phyloP scores from a whole-genome alignment of 2,329 filamentous ascomycete species.

The Hypoxylon sp. region DNA sequence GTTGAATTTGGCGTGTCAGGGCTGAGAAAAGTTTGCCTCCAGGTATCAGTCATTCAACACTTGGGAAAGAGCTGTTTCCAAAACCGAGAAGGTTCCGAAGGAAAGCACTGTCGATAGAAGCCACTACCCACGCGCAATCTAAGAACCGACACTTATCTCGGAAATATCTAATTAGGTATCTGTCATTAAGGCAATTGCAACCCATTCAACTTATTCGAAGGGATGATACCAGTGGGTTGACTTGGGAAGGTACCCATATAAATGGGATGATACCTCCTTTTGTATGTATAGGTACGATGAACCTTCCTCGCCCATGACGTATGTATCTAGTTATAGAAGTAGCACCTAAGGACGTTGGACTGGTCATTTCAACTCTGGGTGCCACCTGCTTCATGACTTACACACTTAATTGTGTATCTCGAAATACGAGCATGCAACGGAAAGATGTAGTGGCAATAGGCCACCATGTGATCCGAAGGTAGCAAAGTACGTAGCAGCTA shows the following conservation, averaged over 20 bases:
- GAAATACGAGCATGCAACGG: too few species aligned
- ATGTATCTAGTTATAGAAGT: background rate
- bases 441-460: background rate
- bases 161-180: background rate
- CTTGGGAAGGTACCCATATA: background rate
- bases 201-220: background rate
- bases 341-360: background rate
- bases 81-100: background rate
- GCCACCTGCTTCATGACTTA: background rate
- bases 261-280: background rate
- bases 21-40: background rate
- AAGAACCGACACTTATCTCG: background rate
- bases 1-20: background rate
- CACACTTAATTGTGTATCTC: too few species aligned
- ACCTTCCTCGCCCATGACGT: too few species aligned
- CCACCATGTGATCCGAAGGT: background rate
- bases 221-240: background rate
- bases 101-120: background rate
- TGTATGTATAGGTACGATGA: too few species aligned
- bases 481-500: background rate
- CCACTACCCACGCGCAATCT: too few species aligned
- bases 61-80: constrained; percentile 2
- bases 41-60: background rate
- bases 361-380: background rate
- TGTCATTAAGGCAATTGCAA: background rate